Base-by-base conservation (phyloP, 805 yeast genomes). In the Debaryomyces hansenii region DNA sequence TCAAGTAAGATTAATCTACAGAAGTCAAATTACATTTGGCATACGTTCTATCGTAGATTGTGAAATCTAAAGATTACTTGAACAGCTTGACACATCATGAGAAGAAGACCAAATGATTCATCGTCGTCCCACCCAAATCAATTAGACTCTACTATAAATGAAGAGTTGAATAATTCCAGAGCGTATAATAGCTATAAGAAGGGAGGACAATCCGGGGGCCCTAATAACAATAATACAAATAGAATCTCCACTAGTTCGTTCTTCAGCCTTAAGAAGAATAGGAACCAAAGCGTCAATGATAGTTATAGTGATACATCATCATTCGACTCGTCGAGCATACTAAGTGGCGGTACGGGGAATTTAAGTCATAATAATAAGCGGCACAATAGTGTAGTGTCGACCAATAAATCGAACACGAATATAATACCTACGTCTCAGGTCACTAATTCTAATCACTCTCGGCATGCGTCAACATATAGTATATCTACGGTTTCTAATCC, bases 401-500 rank as follows among this genome's bases (percentile, higher is more conserved):
- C 52, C 31, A 50, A 49, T 38, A 42, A 54, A 38, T 48, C 57
- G n/a, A 37, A 34, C 20, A 50, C 63, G 12, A 60, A 47, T 43
- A 66, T 63, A 6, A 56, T 67, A 6, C 70, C 72, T 18, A 57
- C 59, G 10, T 46, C 61, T 8, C 73, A 64, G 45, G 47, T 64
- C 11, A 53, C 69, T 5, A 57, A 48, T 41, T 64, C 72, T n/a
- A 60, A 50, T 46, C 75, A 69, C 48, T 62, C 67, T 32, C 65
- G 75, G 8, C 70, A 69, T 31, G 69, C 72, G n/a, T 69, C 74
- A 16, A 57, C 74, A 2, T 72, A 67, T 52, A 63, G 70, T 49
- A 64, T 69, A 45, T 60, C 66, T 20, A 60, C 67, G 20, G 48
- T 58, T 7, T 37, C 54, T 20, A 63, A 64, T 48, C 70, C 70